Percentiles rank a stretch among this genome's conserved stretches.
These are phyloP conservation scores for Vairimorpha ceranae DNA, from an alignment of 371 early-diverging fungal genomes.

Conservation along the genomic window DNA sequence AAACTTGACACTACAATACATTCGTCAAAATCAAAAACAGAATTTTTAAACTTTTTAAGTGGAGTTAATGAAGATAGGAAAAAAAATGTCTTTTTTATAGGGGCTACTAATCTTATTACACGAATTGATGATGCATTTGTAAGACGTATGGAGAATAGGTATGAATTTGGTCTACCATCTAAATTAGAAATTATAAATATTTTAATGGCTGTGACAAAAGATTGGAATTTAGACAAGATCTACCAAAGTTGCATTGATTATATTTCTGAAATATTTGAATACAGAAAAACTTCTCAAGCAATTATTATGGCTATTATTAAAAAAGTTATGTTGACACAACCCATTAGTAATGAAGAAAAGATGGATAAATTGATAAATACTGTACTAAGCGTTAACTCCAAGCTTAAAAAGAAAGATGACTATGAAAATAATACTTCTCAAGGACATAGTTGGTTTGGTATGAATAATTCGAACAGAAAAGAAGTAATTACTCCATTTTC, in stretches of 20 bases:
- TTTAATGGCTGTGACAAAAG: neutral
- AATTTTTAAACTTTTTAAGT: slow-evolving; percentile 50
- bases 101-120: slow-evolving; percentile 46
- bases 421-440: too few relatives aligned
- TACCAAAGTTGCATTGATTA: neutral
- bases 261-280: neutral
- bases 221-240: neutral
- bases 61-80: slow-evolving; percentile 20
- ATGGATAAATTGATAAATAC: too few relatives aligned
- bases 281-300: neutral
- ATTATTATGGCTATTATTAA: neutral
- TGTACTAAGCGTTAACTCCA: too few relatives aligned
- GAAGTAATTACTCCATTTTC: too few relatives aligned
- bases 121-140: slow-evolving; percentile 48
- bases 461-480: too few relatives aligned
- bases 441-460: too few relatives aligned
- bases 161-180: slow-evolving; percentile 30
- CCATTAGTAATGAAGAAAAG: too few relatives aligned
- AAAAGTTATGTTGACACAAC: too few relatives aligned
- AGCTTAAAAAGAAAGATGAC: too few relatives aligned
- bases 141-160: slow-evolving; percentile 41
- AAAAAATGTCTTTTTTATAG: slow-evolving; percentile 43
- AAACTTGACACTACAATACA: slow-evolving; percentile 10
- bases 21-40: slow-evolving; percentile 10
- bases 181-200: slow-evolving; percentile 29